A percentile compares a stretch with the other conserved stretches of the same genome.
Conservation (phyloP, 352 stramenopile genomes). For the Phytophthora macrochlamydospora region DNA sequence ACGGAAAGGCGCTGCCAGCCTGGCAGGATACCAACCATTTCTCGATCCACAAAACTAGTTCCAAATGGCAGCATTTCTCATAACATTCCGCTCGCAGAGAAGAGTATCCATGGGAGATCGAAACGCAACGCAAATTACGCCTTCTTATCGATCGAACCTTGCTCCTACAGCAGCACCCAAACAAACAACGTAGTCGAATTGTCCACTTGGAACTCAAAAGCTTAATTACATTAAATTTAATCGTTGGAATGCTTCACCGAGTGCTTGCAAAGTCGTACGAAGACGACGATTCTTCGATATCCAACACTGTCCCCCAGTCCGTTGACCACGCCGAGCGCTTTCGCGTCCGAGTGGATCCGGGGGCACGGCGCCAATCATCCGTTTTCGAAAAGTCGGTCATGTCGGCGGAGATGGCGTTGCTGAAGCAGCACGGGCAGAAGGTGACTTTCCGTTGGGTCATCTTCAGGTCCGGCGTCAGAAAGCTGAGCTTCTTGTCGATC, state of each 20-base stretch:
- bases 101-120: too few species aligned
- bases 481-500: slow-evolving; percentile 40
- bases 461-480: slow-evolving; percentile 34
- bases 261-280: slow-evolving; percentile 30
- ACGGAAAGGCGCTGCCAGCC: neutral
- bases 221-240: too few species aligned
- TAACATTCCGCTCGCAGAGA: too few species aligned
- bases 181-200: too few species aligned
- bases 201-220: too few species aligned
- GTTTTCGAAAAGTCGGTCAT: slow-evolving; percentile 20
- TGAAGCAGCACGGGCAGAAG: slow-evolving; percentile 43
- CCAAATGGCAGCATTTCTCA: neutral
- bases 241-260: slow-evolving; percentile 21
- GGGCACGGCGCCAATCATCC: slow-evolving; percentile 7
- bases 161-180: too few species aligned
- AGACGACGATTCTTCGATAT: slow-evolving; percentile 15
- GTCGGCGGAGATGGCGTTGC: slow-evolving; percentile 16
- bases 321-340: slow-evolving; percentile 13
- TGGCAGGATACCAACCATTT: neutral
- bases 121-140: too few species aligned
- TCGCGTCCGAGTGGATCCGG: neutral
- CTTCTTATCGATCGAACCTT: too few species aligned
- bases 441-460: slow-evolving; percentile 41
- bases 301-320: slow-evolving; percentile 17
- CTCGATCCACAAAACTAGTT: neutral